These are phyloP conservation scores for Cytospora chrysosperma DNA, from an alignment of 2,329 filamentous ascomycete genomes.

Conservation along the genomic window DNA sequence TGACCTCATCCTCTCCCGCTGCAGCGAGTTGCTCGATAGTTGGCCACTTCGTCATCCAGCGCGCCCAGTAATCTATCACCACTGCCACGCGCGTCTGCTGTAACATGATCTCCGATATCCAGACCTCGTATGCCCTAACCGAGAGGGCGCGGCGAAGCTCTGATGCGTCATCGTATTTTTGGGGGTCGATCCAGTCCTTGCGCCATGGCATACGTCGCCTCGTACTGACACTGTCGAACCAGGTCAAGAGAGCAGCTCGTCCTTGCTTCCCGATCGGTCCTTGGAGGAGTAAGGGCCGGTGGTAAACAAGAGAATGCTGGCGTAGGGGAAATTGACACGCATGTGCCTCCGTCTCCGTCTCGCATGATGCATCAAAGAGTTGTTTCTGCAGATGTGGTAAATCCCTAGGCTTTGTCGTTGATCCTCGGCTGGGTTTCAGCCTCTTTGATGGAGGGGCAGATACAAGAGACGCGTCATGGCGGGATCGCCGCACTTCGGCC, in stretches of 20 bases:
- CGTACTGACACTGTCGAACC: constrained; percentile 50
- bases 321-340: constrained; percentile 29
- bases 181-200: constrained; percentile 54
- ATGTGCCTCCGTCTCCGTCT: constrained; percentile 22
- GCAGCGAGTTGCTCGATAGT: constrained; percentile 55
- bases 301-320: constrained; percentile 44
- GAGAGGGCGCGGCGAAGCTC: constrained; percentile 46
- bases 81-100: constrained; percentile 64
- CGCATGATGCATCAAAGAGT: constrained; percentile 27
- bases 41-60: constrained; percentile 61
- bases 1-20: constrained; percentile 54
- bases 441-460: constrained; percentile 1
- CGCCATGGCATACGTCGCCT: constrained; percentile 59
- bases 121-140: constrained; percentile 62
- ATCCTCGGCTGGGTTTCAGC: background rate
- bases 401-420: background rate
- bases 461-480: background rate
- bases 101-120: constrained; percentile 67
- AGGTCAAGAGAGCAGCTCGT: constrained; percentile 44
- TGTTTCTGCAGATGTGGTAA: constrained; percentile 24
- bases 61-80: constrained; percentile 63
- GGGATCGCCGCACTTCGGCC: constrained; percentile 3
- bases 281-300: constrained; percentile 49
- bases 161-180: constrained; percentile 28
- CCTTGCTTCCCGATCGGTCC: constrained; percentile 31